Evolutionary conservation across 2,329 filamentous ascomycete species (phyloP).

Genomic region (Cladosporium cucumerinum): DNA sequence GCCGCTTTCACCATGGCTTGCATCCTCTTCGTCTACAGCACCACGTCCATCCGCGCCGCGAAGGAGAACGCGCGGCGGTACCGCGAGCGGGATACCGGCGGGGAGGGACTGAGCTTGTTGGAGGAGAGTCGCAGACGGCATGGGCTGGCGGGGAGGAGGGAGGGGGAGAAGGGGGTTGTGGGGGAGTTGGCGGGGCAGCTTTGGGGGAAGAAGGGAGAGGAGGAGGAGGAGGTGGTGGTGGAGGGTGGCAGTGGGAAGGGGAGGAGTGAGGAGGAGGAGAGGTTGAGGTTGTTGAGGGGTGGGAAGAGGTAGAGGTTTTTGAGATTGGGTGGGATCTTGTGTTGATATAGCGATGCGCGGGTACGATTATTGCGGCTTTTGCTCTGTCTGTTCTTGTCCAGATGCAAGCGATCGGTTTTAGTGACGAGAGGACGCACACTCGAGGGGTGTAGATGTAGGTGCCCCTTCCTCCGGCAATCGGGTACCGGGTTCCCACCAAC

Average conservation of each 20-base stretch:
- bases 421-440: background rate
- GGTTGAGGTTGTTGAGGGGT: constrained; percentile 38
- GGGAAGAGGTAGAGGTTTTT: constrained; percentile 16
- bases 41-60: constrained; percentile 63
- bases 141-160: constrained; percentile 46
- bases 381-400: background rate
- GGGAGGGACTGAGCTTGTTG: constrained; percentile 50
- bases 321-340: no score
- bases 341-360: no score
- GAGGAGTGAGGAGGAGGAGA: constrained; percentile 37
- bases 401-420: background rate
- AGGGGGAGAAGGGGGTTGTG: constrained; percentile 34
- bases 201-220: constrained; percentile 9
- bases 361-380: background rate
- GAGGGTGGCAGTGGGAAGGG: constrained; percentile 29
- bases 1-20: constrained; percentile 62
- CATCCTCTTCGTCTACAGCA: constrained; percentile 59
- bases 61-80: constrained; percentile 62
- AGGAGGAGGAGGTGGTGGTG: constrained; percentile 24
- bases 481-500: background rate
- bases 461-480: background rate
- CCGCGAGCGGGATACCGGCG: constrained; percentile 55
- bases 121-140: constrained; percentile 55
- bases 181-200: constrained; percentile 32
- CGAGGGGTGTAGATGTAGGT: background rate